Evolutionary conservation across 768 basidiomycete genomes (phyloP).

Genomic region (Tricholoma sp.): DNA sequence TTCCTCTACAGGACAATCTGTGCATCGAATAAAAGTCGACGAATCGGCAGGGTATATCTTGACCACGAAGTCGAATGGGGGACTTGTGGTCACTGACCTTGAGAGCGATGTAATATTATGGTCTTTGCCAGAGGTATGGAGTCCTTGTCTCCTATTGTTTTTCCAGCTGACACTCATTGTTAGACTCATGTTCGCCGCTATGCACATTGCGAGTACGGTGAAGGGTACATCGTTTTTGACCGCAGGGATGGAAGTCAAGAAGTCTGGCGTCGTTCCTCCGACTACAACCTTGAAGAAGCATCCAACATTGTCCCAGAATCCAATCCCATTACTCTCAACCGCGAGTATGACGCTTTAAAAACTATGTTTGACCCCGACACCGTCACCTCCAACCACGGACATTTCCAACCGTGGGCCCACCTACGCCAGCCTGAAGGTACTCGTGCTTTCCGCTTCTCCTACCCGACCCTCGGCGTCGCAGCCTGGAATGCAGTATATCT

Average conservation of each 20-base stretch:
- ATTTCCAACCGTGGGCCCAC: too few species aligned
- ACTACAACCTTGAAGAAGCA: conserved; percentile 18
- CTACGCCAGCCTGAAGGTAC: too few species aligned
- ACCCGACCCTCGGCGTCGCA: too few species aligned
- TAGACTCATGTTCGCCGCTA: conserved; percentile 47
- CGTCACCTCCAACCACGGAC: conserved; percentile 46
- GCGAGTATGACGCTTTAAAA: conserved; percentile 47
- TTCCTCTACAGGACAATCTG: too few species aligned
- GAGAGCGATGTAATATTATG: conserved; percentile 48
- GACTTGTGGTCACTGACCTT: conserved; percentile 55
- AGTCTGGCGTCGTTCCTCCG: conserved; percentile 56
- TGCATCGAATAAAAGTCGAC: too few species aligned
- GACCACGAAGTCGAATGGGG: too few species aligned
- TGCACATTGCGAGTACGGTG: conserved; percentile 77
- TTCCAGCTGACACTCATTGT: conserved; percentile 7
- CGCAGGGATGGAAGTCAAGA: conserved; percentile 54
- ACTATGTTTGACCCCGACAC: conserved; percentile 64
- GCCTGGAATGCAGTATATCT: conserved; percentile 57
- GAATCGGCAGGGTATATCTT: too few species aligned
- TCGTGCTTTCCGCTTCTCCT: too few species aligned
- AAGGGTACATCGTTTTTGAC: too few species aligned
- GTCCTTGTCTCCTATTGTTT: too few species aligned
- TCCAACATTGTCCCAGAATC: conserved; percentile 17
- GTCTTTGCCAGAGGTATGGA: too few species aligned
- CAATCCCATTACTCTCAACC: conserved; percentile 26